A percentile compares a stretch with the other conserved stretches of the same genome.
These are phyloP conservation scores for Penicillium paradoxum DNA, from an alignment of 495 filamentous ascomycete genomes.

Conservation along the genomic window DNA sequence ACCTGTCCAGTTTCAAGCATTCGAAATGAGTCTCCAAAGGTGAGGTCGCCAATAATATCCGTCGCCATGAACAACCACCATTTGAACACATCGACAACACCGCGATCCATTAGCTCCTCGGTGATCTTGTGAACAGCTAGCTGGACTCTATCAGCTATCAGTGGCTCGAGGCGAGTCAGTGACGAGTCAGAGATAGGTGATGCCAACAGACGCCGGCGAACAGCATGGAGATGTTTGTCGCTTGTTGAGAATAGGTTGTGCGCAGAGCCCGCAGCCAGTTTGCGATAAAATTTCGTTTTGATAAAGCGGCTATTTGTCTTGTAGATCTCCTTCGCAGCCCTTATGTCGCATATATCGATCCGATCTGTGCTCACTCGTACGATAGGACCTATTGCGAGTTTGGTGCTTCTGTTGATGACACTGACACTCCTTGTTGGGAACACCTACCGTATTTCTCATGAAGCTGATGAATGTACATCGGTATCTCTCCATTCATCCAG, in stretches of 20 bases:
- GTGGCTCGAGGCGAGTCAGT: conserved; percentile 20
- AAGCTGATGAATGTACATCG: conserved; percentile 37
- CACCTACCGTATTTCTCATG: conserved; percentile 40
- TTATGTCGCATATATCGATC: conserved; percentile 36
- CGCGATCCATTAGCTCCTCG: conserved; percentile 27
- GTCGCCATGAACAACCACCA: conserved; percentile 56
- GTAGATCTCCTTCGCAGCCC: conserved; percentile 37
- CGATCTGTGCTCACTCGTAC: conserved; percentile 36
- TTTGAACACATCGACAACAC: conserved; percentile 44
- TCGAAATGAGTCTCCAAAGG: conserved; percentile 54
- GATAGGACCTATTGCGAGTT: conserved; percentile 30
- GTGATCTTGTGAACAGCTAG: conserved; percentile 32
- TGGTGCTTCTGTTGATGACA: background rate
- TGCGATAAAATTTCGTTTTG: conserved; percentile 22
- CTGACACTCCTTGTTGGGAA: background rate
- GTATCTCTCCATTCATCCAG: conserved; percentile 24
- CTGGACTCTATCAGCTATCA: conserved; percentile 23
- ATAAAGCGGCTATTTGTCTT: conserved; percentile 25
- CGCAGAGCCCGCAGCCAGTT: conserved; percentile 7
- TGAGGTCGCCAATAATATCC: conserved; percentile 52
- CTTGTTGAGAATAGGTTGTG: conserved; percentile 32
- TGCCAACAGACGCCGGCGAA: conserved; percentile 31
- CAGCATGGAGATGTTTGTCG: conserved; percentile 27
- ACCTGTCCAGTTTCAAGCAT: conserved; percentile 50
- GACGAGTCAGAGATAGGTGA: conserved; percentile 38